Evolutionary conservation across 192 early-diverging fungal species (phyloP), one percentile per base, ranked within the genome.

Genomic region (Irineochytrium annulatum): DNA sequence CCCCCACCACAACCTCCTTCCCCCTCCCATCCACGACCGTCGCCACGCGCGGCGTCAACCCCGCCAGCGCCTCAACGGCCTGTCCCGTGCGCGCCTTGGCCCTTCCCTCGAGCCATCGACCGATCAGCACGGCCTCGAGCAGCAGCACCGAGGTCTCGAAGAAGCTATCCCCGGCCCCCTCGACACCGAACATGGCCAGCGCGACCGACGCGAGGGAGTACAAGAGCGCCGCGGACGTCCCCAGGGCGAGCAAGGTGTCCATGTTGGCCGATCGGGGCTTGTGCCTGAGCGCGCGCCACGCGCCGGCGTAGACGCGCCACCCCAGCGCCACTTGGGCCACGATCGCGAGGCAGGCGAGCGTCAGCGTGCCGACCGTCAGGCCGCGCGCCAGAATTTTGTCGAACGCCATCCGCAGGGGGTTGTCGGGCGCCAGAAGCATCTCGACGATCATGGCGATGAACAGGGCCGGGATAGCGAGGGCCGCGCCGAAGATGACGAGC

Each of bases 121-220:
- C 91, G 20, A 91, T 67, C 41, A 87, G 73, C 59, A 93, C 87
- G 70, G 91, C 90, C 0, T 86, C 87, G 41, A 91, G 82, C 55
- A 93, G 62, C 34, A 89, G 81, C 14, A 89, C 77, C 14, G 77
- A 68, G 0, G 89, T 91, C 60, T 93, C 91, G 65, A 93, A 93
- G 60, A 86, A 90, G 52, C 81, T 72, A 1, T 52, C 19, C 26
- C 26, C 11, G 6, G 6, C 11, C 13, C 17, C 5, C 0, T 28
- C 24, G 17, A 49, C 52, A 43, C 43, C 20, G 24, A 46, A 59
- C 43, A 24, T 53, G 14, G 44, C 67, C 11, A 63, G 63, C 32
- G 69, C 62, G 16, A 87, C 63, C 4, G 82, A 67, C 14, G 62
- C 77, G 0, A 87, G 57, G 6, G 81, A 83, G 45, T 86, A 84